Base-by-base conservation (phyloP, 345 rosid genomes). In the Theobroma cacao region DNA sequence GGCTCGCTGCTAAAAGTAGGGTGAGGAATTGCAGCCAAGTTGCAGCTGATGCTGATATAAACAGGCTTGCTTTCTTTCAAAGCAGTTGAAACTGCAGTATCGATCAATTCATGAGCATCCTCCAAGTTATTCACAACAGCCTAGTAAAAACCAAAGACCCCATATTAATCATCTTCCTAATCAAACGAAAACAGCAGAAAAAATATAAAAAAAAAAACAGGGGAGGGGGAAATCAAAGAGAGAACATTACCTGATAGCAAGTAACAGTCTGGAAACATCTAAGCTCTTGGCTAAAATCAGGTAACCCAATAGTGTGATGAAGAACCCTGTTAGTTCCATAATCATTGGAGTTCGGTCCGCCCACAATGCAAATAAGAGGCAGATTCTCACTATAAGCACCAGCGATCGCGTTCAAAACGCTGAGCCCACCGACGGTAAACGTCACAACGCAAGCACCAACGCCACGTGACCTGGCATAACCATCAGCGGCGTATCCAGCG, bases 301-400 rank as follows among this genome's bases (percentile, higher is more conserved):
- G 88, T 80, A 90, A 76, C 3, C 97, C 97, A 43, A 90, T 88
- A 14, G 97, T 92, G 70, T 92, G 97, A 50, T 92, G 97, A 38
- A 92, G 91, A 65, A 92, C 72, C 82, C 98, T 75, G 82, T 88
- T 93, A 4, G 97, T 92, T 10, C 98, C 98, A 72, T 89, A 92
- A 73, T 93, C 98, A 62, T 93, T 93, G 4, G 95, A 86, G 82
- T 92, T 92, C 9, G 95, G 97, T 31, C 98, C 98, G 9, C 98
- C 98, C 18, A 89, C 98, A 41, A 93, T 87, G 78, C 98, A 93
- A 2, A 92, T 87, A 3, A 92, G 78, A 0, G 97, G 98, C 33
- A 93, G 85, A 80, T 90, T 92, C 84, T 92, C 98, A 74, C 95
- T 90, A 75, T 89, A 90, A 5, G 98, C 95, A 18, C 98, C 97